Evolutionary conservation across 345 rosid species (phyloP), one percentile per base, ranked within the genome.

Genomic region (Eucalyptus cloeziana): DNA sequence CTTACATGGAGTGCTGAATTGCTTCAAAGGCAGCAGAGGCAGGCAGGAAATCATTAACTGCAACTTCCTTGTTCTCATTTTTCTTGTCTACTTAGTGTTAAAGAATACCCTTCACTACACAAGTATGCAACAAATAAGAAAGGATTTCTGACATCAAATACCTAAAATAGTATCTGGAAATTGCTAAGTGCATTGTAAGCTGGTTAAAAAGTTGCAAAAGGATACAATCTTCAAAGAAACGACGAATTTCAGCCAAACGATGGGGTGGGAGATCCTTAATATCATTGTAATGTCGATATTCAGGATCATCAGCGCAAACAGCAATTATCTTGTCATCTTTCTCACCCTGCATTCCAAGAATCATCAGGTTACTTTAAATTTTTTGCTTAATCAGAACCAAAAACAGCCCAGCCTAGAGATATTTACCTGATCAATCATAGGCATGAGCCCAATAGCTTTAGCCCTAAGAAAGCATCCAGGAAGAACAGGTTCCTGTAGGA

Each of bases 271-370:
- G 95, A 86, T 98, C 96, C 87, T 93, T 98, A 90, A 98, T 97
- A 88, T 97, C 99, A 88, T 94, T 95, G 93, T 90, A 98, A 93
- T 98, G 96, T 50, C 97, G 96, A 89, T 97, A 98, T 91, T 98
- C 99, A 3, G 99, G 99, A 90, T 98, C 99, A 80, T 98, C 99
- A 89, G 99, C 99, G 69, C 99, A 98, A 33, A 98, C 99, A 71
- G 99, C 99, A 91, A 98, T 97, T 44, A 98, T 98, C 92, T 98
- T 98, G 95, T 98, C 99, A 91, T 98, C 99, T 95, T 97, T 98
- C 96, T 98, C 99, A 43, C 99, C 99, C 99, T 98, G 90, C 87
- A 85, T 86, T 86, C 49, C 86, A 86, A 85, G 79, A 52, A 69
- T 76, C 31, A 12, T 40, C 44, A 51, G 76, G 83, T 87, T 31